A percentile compares a stretch with the other conserved stretches of the same genome.
These are phyloP conservation scores for Flueggea neowawraea DNA, from an alignment of 441 rosid species.

Conservation along the genomic window DNA sequence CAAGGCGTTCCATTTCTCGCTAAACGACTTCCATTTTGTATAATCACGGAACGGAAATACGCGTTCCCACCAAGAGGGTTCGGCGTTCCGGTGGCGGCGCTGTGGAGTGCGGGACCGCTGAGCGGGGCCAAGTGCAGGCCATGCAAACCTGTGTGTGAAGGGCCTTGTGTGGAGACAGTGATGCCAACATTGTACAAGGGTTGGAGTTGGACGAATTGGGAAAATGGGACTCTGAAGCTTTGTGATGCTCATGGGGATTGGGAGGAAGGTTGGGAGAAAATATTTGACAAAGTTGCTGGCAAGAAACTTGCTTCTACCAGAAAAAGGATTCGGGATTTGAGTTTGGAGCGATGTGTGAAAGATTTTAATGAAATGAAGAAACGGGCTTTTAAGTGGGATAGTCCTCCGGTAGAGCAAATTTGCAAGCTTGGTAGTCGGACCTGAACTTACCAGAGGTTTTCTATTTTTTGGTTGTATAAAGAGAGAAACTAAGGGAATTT, in stretches of 20 bases:
- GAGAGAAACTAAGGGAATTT: too few relatives aligned
- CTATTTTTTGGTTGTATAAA: too few relatives aligned
- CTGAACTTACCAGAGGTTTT: too few relatives aligned
- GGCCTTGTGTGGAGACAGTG: slow-evolving; percentile 43
- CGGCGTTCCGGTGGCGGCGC: slow-evolving; percentile 79
- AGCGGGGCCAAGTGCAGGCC: slow-evolving; percentile 96
- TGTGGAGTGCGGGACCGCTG: slow-evolving; percentile 71
- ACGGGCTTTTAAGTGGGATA: slow-evolving; percentile 49
- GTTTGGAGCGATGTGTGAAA: slow-evolving; percentile 39
- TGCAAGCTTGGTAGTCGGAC: slow-evolving; percentile 37
- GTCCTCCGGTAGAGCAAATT: slow-evolving; percentile 58
- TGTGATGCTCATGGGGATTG: slow-evolving; percentile 77
- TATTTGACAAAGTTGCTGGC: slow-evolving; percentile 56
- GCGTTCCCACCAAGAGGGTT: slow-evolving; percentile 57
- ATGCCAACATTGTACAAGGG: slow-evolving; percentile 46
- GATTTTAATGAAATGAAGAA: slow-evolving; percentile 56
- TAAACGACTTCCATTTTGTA: slow-evolving; percentile 71
- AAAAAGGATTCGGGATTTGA: slow-evolving; percentile 28
- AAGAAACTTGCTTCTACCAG: slow-evolving; percentile 43
- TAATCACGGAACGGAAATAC: slow-evolving; percentile 70
- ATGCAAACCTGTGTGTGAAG: slow-evolving; percentile 53
- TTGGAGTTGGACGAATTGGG: slow-evolving; percentile 96
- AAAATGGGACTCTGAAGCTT: slow-evolving; percentile 47
- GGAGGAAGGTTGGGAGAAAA: slow-evolving; percentile 74
- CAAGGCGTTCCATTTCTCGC: slow-evolving; percentile 37